Conservation (phyloP, 108 stramenopile species). For the Nitzschia sp. region DNA sequence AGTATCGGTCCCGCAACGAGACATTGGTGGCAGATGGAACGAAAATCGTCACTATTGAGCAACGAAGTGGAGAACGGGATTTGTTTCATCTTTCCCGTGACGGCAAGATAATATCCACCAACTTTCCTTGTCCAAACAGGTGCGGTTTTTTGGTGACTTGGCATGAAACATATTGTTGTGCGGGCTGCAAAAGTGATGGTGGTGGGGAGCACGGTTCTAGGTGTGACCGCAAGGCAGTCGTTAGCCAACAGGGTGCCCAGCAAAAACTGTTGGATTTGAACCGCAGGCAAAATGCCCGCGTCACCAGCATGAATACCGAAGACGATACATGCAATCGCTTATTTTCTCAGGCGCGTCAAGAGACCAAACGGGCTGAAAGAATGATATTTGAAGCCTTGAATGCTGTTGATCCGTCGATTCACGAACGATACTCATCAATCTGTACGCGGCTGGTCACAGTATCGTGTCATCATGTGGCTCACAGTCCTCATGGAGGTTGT, state of each 20-base stretch:
- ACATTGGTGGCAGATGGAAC: constrained; percentile 11
- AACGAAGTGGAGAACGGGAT: neutral
- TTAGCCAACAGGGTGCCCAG: constrained; percentile 18
- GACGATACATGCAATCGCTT: constrained; percentile 4
- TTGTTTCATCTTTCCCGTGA: neutral
- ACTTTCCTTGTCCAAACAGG: constrained; percentile 23
- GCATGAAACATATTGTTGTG: constrained; percentile 21
- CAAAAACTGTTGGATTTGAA: constrained; percentile 8
- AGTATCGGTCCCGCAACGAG: neutral
- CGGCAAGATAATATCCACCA: constrained; percentile 9
- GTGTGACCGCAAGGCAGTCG: constrained; percentile 3
- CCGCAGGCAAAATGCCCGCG: neutral
- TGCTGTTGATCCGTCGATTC: neutral
- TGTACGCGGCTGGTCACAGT: constrained; percentile 1
- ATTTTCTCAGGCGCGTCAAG: neutral
- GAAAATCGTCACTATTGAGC: constrained; percentile 3
- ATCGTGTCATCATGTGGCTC: neutral
- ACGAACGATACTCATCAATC: constrained; percentile 4
- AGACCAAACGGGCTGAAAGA: neutral
- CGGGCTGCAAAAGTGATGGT: neutral
- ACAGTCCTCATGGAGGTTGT: neutral
- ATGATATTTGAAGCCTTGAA: neutral
- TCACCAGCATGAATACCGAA: neutral
- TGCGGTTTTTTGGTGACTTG: constrained; percentile 27
- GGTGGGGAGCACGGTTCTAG: constrained; percentile 2